A percentile compares a stretch with the other conserved stretches of the same genome.
phyloP scores from a whole-genome alignment of 2,329 filamentous ascomycete genomes.

The Talaromyces sp. region DNA sequence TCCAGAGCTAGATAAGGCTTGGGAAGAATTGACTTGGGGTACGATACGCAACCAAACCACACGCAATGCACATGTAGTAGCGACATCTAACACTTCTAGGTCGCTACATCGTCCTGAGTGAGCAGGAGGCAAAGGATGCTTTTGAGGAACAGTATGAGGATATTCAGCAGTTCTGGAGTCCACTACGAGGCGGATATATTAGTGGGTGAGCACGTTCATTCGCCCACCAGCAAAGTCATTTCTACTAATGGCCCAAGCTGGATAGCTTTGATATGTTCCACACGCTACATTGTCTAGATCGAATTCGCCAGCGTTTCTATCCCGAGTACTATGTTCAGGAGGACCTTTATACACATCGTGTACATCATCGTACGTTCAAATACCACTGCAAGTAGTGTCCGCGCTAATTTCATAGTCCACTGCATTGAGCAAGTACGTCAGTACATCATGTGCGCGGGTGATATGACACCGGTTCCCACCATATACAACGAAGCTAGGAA shows the following conservation, averaged over 20 bases:
- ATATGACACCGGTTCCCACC: conserved; percentile 1
- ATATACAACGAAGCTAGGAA: neutral
- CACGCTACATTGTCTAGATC: conserved; percentile 7
- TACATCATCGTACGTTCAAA: neutral
- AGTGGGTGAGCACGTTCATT: neutral
- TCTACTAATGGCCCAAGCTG: neutral
- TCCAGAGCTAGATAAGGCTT: neutral
- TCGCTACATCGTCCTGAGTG: neutral
- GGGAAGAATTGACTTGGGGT: conserved; percentile 8
- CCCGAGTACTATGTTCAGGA: conserved; percentile 6
- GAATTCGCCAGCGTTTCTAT: neutral
- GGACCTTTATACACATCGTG: neutral
- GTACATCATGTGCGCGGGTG: conserved; percentile 9
- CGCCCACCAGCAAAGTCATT: neutral
- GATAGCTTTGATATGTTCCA: conserved; percentile 5
- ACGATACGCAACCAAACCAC: neutral
- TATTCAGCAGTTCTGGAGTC: conserved; percentile 9
- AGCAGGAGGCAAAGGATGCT: conserved; percentile 2
- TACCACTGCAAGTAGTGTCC: no score
- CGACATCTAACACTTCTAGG: neutral
- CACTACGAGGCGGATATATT: neutral
- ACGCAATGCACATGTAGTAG: neutral
- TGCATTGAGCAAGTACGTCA: conserved; percentile 9
- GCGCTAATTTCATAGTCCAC: neutral
- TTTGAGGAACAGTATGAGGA: neutral